phyloP scores from a whole-genome alignment of 106 monocot genomes.

The Agapanthus africanus region DNA sequence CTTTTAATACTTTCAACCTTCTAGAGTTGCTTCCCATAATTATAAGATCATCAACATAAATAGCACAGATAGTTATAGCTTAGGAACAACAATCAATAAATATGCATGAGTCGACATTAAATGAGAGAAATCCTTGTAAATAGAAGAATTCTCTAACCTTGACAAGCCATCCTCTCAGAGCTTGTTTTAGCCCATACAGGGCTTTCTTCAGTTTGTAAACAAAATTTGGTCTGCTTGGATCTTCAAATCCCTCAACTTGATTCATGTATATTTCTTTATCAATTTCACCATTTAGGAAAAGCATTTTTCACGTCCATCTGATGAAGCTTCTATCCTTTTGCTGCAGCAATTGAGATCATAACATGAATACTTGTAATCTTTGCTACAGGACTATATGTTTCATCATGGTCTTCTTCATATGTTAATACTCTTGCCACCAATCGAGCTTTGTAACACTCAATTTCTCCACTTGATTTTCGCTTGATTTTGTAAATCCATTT shows the following conservation, averaged over 20 bases:
- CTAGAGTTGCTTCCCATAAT: background rate
- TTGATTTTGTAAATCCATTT: background rate
- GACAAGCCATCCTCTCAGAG: background rate
- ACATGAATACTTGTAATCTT: background rate
- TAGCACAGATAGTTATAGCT: background rate
- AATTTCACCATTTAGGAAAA: background rate
- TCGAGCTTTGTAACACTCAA: background rate
- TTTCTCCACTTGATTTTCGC: background rate
- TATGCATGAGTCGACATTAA: background rate
- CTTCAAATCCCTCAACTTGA: background rate
- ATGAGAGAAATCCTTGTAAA: background rate
- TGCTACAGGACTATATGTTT: background rate
- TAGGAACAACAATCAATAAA: background rate
- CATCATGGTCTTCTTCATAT: background rate
- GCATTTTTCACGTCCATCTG: background rate
- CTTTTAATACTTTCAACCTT: background rate
- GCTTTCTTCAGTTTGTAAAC: background rate
- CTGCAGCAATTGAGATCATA: background rate
- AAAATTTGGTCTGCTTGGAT: background rate
- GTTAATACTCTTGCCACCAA: background rate
- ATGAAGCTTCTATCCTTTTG: background rate
- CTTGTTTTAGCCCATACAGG: background rate
- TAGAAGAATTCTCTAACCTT: background rate
- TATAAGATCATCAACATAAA: background rate
- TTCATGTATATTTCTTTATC: background rate